Conservation (phyloP, 805 yeast species). For the Saccharomycopsis malanga region DNA sequence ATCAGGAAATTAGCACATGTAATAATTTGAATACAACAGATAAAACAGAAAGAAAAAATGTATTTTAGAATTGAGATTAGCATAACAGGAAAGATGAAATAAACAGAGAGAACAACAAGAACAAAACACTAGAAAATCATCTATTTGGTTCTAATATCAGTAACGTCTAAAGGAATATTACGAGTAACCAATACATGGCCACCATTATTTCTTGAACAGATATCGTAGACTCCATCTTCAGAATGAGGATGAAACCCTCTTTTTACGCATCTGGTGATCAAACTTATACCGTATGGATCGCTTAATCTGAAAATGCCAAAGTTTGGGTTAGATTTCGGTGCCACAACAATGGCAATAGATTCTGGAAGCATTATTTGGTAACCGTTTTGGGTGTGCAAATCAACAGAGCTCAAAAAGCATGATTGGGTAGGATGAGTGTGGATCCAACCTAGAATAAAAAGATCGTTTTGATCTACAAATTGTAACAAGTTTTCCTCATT, state of each 20-base stretch:
- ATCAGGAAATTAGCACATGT: too few relatives aligned
- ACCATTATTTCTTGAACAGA: slow-evolving; percentile 33
- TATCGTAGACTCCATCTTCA: slow-evolving; percentile 42
- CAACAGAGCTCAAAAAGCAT: slow-evolving; percentile 61
- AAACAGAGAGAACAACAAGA: background rate
- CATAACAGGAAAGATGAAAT: too few relatives aligned
- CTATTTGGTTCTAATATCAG: slow-evolving; percentile 37
- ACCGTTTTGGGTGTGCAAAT: slow-evolving; percentile 59
- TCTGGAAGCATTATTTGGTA: slow-evolving; percentile 67
- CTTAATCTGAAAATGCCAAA: slow-evolving; percentile 55
- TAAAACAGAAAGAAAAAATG: too few relatives aligned
- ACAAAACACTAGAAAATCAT: background rate
- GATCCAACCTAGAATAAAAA: slow-evolving; percentile 67
- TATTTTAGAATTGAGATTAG: too few relatives aligned
- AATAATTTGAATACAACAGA: too few relatives aligned
- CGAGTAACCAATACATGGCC: slow-evolving; percentile 45
- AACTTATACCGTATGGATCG: slow-evolving; percentile 57
- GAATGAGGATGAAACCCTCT: slow-evolving; percentile 58
- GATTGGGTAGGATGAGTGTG: slow-evolving; percentile 71
- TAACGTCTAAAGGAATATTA: slow-evolving; percentile 41
- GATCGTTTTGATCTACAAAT: slow-evolving; percentile 45
- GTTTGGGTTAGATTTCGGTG: slow-evolving; percentile 43
- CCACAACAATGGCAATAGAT: slow-evolving; percentile 60
- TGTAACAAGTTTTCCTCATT: slow-evolving; percentile 54
- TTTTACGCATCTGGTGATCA: slow-evolving; percentile 43